phyloP scores from a whole-genome alignment of 441 rosid species.

The Pelargonium myrrhifolium region DNA sequence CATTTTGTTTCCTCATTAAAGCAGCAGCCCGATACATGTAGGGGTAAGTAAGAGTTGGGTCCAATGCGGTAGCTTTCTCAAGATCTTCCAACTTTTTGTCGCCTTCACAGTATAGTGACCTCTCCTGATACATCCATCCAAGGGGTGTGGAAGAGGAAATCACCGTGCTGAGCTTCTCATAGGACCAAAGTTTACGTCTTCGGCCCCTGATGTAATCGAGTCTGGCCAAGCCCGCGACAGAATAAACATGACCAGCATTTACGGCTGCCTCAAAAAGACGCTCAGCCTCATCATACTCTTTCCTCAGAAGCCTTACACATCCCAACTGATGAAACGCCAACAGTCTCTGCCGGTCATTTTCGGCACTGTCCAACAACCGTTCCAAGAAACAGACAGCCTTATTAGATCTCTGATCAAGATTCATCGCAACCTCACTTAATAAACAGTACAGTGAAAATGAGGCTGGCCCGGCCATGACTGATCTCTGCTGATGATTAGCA shows the following conservation, averaged over 20 bases:
- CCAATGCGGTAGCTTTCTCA: conserved; percentile 69
- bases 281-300: conserved; percentile 78
- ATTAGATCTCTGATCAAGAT: conserved; percentile 58
- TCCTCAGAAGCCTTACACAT: conserved; percentile 70
- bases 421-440: conserved; percentile 83
- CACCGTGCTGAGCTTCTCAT: conserved; percentile 72
- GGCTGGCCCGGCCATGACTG: conserved; percentile 71
- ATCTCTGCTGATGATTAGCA: conserved; percentile 47
- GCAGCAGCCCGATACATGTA: conserved; percentile 88
- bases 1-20: conserved; percentile 70
- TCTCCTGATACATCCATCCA: conserved; percentile 97
- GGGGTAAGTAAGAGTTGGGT: conserved; percentile 89
- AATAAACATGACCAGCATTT: conserved; percentile 67
- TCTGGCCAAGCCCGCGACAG: conserved; percentile 80
- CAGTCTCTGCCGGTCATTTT: conserved; percentile 55
- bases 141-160: conserved; percentile 60
- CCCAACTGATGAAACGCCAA: conserved; percentile 91
- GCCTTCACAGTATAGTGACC: conserved; percentile 78
- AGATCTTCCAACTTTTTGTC: conserved; percentile 77
- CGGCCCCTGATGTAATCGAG: conserved; percentile 49
- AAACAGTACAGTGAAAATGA: conserved; percentile 72
- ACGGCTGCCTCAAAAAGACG: conserved; percentile 58
- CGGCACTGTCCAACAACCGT: conserved; percentile 60
- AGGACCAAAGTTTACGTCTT: conserved; percentile 43
- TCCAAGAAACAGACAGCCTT: conserved; percentile 58